Conservation (phyloP, 2,329 filamentous ascomycete genomes). For the Ophiosphaerella herpotricha region DNA sequence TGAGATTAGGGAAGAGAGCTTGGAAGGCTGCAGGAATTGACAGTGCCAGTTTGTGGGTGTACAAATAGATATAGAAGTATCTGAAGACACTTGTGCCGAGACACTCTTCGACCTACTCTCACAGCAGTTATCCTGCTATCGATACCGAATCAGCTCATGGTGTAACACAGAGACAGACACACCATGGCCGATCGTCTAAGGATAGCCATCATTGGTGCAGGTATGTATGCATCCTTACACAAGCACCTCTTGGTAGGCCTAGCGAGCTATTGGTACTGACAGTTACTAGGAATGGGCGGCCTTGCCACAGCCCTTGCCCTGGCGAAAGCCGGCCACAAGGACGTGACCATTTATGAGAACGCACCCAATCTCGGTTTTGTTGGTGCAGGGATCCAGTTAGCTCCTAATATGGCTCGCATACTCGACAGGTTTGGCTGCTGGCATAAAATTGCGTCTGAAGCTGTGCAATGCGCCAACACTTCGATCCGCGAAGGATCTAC, state of each 20-base stretch:
- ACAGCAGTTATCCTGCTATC: no score
- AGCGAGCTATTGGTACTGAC: conserved; percentile 9
- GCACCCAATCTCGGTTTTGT: conserved; percentile 78
- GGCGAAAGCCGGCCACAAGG: conserved; percentile 74
- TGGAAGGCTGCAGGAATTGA: neutral
- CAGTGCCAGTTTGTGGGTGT: conserved; percentile 1
- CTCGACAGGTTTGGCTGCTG: conserved; percentile 75
- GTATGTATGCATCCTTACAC: conserved; percentile 13
- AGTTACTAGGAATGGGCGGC: conserved; percentile 73
- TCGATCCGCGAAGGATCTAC: conserved; percentile 75
- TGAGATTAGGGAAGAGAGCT: conserved; percentile 9
- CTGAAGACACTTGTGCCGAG: neutral
- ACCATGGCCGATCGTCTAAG: conserved; percentile 36
- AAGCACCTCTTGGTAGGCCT: neutral
- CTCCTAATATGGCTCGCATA: conserved; percentile 80
- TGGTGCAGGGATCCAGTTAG: conserved; percentile 82
- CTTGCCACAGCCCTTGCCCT: conserved; percentile 72
- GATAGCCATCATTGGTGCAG: conserved; percentile 42
- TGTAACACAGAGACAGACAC: neutral
- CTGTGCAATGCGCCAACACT: conserved; percentile 71
- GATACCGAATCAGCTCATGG: neutral
- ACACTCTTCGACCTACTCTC: neutral
- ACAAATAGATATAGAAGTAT: conserved; percentile 8
- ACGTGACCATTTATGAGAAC: conserved; percentile 75
- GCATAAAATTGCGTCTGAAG: conserved; percentile 70